Conservation (phyloP, 768 basidiomycete genomes). For the Pleurotus tuoliensis region DNA sequence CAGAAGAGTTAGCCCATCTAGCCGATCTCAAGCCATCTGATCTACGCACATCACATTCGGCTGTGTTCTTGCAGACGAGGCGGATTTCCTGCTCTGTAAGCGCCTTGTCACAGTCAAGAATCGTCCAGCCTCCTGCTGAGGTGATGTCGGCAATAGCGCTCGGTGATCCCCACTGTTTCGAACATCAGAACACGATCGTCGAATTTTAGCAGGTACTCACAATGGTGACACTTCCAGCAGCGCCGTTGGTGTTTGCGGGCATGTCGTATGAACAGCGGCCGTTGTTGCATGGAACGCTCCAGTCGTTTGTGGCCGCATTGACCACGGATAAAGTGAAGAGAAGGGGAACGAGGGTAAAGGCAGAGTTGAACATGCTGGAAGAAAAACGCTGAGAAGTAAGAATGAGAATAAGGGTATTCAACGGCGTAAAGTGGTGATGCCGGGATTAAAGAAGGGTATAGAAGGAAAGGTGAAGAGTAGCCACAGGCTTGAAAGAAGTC, state of each 20-base stretch:
- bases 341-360: constrained; percentile 1
- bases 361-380: background rate
- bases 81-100: constrained; percentile 1
- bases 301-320: background rate
- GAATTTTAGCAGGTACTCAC: constrained; percentile 1
- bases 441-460: background rate
- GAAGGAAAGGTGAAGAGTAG: background rate
- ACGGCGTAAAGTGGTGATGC: background rate
- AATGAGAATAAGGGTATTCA: background rate
- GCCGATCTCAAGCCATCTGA: constrained; percentile 19
- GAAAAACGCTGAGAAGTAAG: background rate
- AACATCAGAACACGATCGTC: constrained; percentile 1
- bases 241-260: background rate
- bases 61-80: constrained; percentile 12
- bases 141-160: constrained; percentile 2
- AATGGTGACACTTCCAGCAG: constrained; percentile 7
- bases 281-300: background rate
- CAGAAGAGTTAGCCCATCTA: constrained; percentile 36
- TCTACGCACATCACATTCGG: constrained; percentile 24
- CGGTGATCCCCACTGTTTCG: background rate
- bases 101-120: background rate
- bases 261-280: constrained; percentile 13
- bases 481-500: constrained; percentile 3
- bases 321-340: background rate
- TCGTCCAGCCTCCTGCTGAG: constrained; percentile 1